Base-by-base conservation (phyloP, 768 basidiomycete genomes). In the Boletus vermiculosoides region DNA sequence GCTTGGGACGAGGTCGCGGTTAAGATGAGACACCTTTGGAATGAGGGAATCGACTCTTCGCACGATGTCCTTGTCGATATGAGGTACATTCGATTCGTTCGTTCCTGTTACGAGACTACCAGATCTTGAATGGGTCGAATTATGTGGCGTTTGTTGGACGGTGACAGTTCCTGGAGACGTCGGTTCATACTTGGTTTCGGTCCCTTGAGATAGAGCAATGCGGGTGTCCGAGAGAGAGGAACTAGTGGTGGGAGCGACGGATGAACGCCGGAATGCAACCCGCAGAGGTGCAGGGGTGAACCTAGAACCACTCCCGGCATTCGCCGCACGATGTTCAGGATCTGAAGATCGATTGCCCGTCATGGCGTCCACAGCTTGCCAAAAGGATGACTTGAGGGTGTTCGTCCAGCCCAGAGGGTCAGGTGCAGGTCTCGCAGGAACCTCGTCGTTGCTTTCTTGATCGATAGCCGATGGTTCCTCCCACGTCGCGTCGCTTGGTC, bases 351-450 rank as follows among this genome's bases (percentile, higher is more conserved):
- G 61, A 59, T 68, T 77, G n/a, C 77, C 73, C 40, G 80, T 76
- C 49, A 84, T 78, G 2, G 77, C 73, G 61, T 78, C 80, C 61
- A 84, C 76, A 6, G 80, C 81, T 52, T 75, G 75, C 50, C 78
- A 75, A 12, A 84, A 65, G 36, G 78, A 78, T 18, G 76, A 75
- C 55, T 67, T 76, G 61, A 82, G 49, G 23, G 75, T 72, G 18
- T 70, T 61, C 11, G 76, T 74, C 81, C 81, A 82, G 23, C 75
- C 68, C 8, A 74, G 46, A 16, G 52, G 23, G 28, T 65, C 75
- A 4, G 44, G 25, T 10, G 34, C 41, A 16, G 45, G 44, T 18
- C 55, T 23, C 9, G 28, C 28, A 30, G 28, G 28, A 45, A 16
- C 34, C 23, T 5, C 48, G 31, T 10, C 20, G 12, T 47, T 41